These are phyloP conservation scores for Tolypocladium ophioglossoides DNA, from an alignment of 2,329 filamentous ascomycete genomes.

Conservation along the genomic window DNA sequence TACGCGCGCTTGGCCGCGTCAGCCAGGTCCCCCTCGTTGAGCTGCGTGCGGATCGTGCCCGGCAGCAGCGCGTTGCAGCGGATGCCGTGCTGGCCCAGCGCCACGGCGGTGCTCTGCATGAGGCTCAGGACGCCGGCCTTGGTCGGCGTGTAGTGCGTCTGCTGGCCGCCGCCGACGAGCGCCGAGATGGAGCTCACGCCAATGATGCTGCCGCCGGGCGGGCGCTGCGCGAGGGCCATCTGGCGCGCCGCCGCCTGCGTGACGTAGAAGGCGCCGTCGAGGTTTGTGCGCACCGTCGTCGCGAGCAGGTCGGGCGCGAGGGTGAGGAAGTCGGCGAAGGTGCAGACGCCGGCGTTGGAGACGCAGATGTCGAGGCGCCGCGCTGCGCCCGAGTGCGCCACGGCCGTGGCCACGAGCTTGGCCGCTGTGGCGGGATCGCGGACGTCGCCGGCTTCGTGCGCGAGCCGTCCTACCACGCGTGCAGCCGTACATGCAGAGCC, in stretches of 20 bases:
- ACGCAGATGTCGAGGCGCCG: constrained; percentile 66
- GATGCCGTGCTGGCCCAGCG: constrained; percentile 64
- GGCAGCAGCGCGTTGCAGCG: constrained; percentile 77
- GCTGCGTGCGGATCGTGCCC: constrained; percentile 72
- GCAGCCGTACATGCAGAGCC: neutral
- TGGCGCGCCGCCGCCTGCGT: constrained; percentile 77
- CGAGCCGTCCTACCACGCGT: constrained; percentile 38
- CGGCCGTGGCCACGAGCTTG: constrained; percentile 55
- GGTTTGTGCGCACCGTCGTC: constrained; percentile 66
- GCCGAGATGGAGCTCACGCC: constrained; percentile 64
- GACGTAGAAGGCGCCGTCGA: constrained; percentile 80
- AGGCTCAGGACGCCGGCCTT: constrained; percentile 73
- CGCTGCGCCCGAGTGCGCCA: constrained; percentile 43
- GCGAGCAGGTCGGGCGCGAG: constrained; percentile 60
- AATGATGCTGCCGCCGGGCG: constrained; percentile 69
- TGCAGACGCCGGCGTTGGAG: constrained; percentile 80
- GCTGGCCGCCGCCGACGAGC: constrained; percentile 65
- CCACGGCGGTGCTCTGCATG: constrained; percentile 76
- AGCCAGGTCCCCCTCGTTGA: constrained; percentile 75
- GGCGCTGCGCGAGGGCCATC: constrained; percentile 55
- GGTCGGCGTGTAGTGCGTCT: constrained; percentile 81
- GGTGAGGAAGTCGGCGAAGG: constrained; percentile 77
- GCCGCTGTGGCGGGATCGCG: constrained; percentile 61
- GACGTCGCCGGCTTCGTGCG: constrained; percentile 68
- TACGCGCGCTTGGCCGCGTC: constrained; percentile 62